Conservation (phyloP, 306 rosid genomes). For the Glycine latifolia region DNA sequence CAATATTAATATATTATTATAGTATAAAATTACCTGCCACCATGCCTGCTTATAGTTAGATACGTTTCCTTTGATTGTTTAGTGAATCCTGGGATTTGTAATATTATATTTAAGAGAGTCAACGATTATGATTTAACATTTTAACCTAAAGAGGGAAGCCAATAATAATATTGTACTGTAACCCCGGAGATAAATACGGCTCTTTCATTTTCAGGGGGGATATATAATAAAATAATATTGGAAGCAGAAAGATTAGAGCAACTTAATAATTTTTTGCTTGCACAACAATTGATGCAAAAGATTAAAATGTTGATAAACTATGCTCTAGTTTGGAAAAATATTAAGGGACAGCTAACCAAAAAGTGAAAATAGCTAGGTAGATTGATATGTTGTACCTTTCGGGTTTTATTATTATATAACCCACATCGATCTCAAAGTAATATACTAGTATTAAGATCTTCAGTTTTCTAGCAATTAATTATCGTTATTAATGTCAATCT, state of each 20-base stretch:
- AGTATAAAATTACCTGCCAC: neutral
- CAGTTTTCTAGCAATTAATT: neutral
- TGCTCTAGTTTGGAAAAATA: neutral
- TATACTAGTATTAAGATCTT: neutral
- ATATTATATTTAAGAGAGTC: neutral
- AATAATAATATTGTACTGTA: neutral
- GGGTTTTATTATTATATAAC: neutral
- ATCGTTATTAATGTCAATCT: neutral
- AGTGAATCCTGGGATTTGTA: neutral
- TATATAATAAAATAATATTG: neutral
- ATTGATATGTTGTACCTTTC: neutral
- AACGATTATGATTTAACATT: neutral
- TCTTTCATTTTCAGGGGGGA: neutral
- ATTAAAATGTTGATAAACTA: slow-evolving; percentile 9
- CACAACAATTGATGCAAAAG: neutral
- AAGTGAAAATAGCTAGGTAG: neutral
- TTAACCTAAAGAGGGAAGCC: neutral
- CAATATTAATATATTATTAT: neutral
- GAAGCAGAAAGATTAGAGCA: neutral
- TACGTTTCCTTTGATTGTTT: neutral
- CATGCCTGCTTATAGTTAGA: neutral
- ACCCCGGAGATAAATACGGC: neutral
- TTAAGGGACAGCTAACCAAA: neutral
- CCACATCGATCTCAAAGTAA: slow-evolving; percentile 24
- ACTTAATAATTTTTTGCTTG: neutral